phyloP scores from a whole-genome alignment of 805 yeast species.

The Helenozyma rhizophorensis region DNA sequence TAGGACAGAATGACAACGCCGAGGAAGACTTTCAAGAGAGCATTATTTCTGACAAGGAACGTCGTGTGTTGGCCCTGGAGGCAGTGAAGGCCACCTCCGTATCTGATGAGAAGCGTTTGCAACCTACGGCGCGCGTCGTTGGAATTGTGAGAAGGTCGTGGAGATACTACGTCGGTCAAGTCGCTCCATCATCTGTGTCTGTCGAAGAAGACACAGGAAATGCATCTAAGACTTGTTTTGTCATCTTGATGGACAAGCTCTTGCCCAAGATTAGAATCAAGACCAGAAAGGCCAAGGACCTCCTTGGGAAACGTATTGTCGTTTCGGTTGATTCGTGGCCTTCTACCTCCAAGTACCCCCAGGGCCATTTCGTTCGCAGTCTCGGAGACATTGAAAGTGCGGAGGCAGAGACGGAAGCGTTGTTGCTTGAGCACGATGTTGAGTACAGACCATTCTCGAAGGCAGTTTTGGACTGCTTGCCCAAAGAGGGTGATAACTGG shows the following conservation, averaged over 20 bases:
- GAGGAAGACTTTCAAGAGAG: constrained; percentile 50
- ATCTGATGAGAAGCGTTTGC: constrained; percentile 44
- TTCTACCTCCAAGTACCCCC: constrained; percentile 73
- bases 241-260: constrained; percentile 81
- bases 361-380: constrained; percentile 89
- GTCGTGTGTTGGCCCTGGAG: constrained; percentile 69
- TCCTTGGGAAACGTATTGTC: constrained; percentile 86
- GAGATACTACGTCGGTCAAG: constrained; percentile 94
- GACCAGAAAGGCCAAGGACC: constrained; percentile 79
- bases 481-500: constrained; percentile 93
- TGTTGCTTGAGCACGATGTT: constrained; percentile 89
- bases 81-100: constrained; percentile 57
- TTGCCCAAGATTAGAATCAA: constrained; percentile 83
- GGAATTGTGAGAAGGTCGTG: constrained; percentile 87
- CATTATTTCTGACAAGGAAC: constrained; percentile 62
- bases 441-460: constrained; percentile 95
- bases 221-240: constrained; percentile 75
- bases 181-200: constrained; percentile 69
- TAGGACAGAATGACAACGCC: constrained; percentile 57
- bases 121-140: constrained; percentile 93
- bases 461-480: constrained; percentile 86
- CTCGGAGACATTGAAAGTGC: constrained; percentile 89
- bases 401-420: constrained; percentile 94
- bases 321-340: constrained; percentile 95
- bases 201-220: constrained; percentile 51